These are phyloP conservation scores for Suhomyces panamericanus DNA, from an alignment of 1,139 yeast genomes.

Conservation along the genomic window DNA sequence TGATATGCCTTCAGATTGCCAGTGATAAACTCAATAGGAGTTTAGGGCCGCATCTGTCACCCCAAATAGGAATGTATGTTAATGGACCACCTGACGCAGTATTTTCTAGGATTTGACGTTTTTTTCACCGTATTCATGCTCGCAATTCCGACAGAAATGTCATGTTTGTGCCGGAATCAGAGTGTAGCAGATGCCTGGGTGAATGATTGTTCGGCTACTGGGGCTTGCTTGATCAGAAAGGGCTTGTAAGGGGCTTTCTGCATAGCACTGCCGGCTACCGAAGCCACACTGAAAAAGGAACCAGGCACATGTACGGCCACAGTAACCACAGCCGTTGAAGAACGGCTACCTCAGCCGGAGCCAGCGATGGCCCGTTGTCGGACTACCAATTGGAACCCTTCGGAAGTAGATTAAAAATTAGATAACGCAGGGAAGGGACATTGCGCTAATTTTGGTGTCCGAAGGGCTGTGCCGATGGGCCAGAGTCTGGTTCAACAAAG, in stretches of 20 bases:
- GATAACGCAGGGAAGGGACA: no score
- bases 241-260: neutral
- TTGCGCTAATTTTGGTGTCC: neutral
- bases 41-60: neutral
- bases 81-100: neutral
- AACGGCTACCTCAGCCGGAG: neutral
- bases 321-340: neutral
- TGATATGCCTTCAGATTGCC: no score
- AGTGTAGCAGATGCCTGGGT: no score
- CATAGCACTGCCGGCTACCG: no score
- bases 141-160: neutral
- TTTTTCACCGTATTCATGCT: neutral
- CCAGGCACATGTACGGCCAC: neutral
- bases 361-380: no score
- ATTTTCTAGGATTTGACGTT: conserved; percentile 1
- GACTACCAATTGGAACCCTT: no score
- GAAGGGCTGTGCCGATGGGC: neutral
- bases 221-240: neutral
- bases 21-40: neutral
- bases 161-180: neutral
- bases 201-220: neutral
- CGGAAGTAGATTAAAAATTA: no score
- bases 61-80: no score
- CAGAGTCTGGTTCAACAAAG: neutral
- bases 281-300: no score